Percentiles rank a stretch among this genome's conserved stretches.
Conservation (phyloP, 108 stramenopile genomes). For the Schizochytrium sp. region DNA sequence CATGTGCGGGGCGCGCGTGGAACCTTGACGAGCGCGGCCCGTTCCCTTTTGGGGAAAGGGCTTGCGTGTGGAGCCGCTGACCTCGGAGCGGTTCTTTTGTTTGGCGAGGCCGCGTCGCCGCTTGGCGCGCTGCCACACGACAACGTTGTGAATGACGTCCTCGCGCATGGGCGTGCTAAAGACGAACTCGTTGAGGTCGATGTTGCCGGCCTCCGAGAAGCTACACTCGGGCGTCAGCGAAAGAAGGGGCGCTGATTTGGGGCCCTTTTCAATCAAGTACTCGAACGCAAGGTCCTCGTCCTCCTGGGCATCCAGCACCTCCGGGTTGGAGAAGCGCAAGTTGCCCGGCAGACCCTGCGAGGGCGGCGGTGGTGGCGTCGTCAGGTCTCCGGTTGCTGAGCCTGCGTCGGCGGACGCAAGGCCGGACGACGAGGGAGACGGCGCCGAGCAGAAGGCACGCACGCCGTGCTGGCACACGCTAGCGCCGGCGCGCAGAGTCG, state of each 20-base stretch:
- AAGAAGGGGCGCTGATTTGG: not conserved
- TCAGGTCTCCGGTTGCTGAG: no score
- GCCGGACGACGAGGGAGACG: no score
- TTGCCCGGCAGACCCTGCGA: not conserved
- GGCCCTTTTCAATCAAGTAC: not conserved
- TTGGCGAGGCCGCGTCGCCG: not conserved
- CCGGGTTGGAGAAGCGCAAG: not conserved
- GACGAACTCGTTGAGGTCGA: not conserved
- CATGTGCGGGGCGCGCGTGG: not conserved
- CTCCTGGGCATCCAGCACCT: not conserved
- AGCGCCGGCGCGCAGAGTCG: no score
- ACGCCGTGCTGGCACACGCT: no score
- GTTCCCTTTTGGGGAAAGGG: conserved; percentile 21
- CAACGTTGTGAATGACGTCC: conserved; percentile 14
- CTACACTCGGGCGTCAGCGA: not conserved
- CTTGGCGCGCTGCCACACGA: not conserved
- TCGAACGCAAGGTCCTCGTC: not conserved
- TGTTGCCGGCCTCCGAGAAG: not conserved
- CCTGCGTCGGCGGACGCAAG: no score
- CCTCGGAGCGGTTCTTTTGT: not conserved
- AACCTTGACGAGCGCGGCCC: conserved; percentile 10
- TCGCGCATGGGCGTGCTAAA: not conserved
- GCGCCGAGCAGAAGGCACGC: no score
- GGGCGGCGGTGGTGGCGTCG: not conserved
- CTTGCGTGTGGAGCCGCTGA: not conserved